Base-by-base conservation (phyloP, 1,139 yeast genomes). In the Lodderomyces parapsilosis region DNA sequence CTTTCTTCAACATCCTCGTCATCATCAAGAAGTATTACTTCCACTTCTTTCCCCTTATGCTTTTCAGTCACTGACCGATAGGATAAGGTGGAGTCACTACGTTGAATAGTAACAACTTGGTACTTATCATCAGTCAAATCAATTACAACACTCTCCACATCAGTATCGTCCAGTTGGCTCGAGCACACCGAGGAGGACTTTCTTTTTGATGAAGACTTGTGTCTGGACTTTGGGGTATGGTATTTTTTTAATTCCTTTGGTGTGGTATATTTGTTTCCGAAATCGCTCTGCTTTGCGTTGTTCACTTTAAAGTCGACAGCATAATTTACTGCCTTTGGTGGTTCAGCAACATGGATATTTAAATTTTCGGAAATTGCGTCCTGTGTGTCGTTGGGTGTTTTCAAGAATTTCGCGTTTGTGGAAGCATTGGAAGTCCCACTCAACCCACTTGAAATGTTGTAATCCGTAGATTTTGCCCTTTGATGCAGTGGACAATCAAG, bases 1-100 rank as follows among this genome's bases (percentile, higher is more conserved):
- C 63, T n/a, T 35, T 65, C 66, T 14, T 59, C 59, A 11, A 55
- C 60, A 4, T 55, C 58, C 3, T 50, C 60, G 4, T 65, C 71
- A 34, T 68, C 73, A 27, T 69, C 75, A 3, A 70, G 73, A 51
- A 71, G 60, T 4, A 76, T 78, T 2, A 73, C 77, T 50, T 76
- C 81, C 1, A 71, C 70, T 13, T 66, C 62, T 42, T 64, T 67
- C 2, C 80, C 80, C 38, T 68, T 66, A 15, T 66, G 52, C 42
- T 58, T 65, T 43, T 73, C 78, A 1, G 71, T 65, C 2, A 70
- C 66, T 2, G 78, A 71, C 46, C 52, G 64, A 46, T 68, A 74
- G 0, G 74, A 65, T 11, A 54, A 60, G 0, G 63, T 57, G 1
- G 76, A 64, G 43, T 68, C 59, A 22, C 60, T 57, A 44, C 77